Conservation (phyloP, 2,329 filamentous ascomycete species). For the Trichoderma breve region DNA sequence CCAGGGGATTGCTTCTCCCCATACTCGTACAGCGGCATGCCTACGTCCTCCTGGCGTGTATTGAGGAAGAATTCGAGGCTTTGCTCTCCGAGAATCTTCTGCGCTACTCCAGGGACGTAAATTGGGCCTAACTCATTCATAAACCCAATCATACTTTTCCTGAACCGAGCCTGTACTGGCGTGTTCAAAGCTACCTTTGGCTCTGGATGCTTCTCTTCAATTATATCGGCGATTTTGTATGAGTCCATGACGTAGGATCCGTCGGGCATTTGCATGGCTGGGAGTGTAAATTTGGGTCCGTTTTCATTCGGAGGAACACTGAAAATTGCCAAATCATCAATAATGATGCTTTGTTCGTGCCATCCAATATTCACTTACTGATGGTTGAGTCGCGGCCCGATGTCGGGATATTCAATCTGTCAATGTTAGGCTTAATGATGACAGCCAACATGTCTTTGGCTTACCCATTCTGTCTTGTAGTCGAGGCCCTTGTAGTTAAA, state of each 20-base stretch:
- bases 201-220: slow-evolving; percentile 2
- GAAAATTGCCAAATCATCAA: background rate
- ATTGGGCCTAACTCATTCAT: background rate
- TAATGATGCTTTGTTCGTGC: background rate
- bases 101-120: background rate
- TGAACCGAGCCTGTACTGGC: background rate
- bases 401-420: slow-evolving; percentile 10
- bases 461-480: slow-evolving; percentile 14
- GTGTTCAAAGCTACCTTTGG: background rate
- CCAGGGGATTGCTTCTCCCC: background rate
- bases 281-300: background rate
- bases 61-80: background rate
- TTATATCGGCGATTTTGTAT: slow-evolving; percentile 5
- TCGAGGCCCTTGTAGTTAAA: background rate
- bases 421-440: background rate
- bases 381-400: background rate
- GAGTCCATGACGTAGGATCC: slow-evolving; percentile 10
- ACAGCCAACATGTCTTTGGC: background rate
- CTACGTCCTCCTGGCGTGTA: background rate
- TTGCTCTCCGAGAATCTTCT: background rate
- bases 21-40: background rate
- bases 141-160: background rate
- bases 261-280: slow-evolving; percentile 1
- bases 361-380: background rate
- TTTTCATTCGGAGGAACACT: background rate